Percentiles rank a stretch among this genome's conserved stretches.
phyloP scores from a whole-genome alignment of 2,329 filamentous ascomycete genomes.

The Fonsecaea multimorphosa region DNA sequence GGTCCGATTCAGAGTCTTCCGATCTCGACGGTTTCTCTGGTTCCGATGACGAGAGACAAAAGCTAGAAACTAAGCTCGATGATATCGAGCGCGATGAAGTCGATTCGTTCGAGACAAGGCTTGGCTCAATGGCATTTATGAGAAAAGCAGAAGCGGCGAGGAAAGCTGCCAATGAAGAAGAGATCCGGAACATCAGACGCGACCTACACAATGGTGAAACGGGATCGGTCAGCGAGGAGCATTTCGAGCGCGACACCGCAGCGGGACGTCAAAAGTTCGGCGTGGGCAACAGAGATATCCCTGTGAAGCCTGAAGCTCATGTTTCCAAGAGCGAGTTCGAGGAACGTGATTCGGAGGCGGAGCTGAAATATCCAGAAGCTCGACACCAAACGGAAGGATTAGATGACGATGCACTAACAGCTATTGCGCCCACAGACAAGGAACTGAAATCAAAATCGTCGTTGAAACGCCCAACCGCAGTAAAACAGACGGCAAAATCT shows the following conservation, averaged over 20 bases:
- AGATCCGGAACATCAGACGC: slow-evolving; percentile 70
- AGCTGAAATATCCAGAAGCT: slow-evolving; percentile 42
- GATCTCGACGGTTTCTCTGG: slow-evolving; percentile 70
- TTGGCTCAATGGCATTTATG: slow-evolving; percentile 94
- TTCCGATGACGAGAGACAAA: slow-evolving; percentile 58
- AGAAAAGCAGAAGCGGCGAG: slow-evolving; percentile 79
- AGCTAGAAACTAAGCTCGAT: slow-evolving; percentile 49
- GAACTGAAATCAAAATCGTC: background rate
- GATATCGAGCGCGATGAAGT: slow-evolving; percentile 47
- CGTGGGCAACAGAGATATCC: slow-evolving; percentile 33
- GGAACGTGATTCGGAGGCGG: slow-evolving; percentile 61
- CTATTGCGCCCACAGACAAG: background rate
- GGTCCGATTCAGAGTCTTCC: slow-evolving; percentile 64
- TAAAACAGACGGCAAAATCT: background rate
- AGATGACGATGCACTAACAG: slow-evolving; percentile 10
- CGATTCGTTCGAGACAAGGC: slow-evolving; percentile 63
- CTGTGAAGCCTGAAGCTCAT: slow-evolving; percentile 41
- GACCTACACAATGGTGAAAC: slow-evolving; percentile 71
- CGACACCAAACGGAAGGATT: slow-evolving; percentile 35
- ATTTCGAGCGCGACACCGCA: slow-evolving; percentile 60
- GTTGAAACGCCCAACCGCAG: background rate
- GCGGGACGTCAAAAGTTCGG: slow-evolving; percentile 66
- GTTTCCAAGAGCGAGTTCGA: slow-evolving; percentile 64
- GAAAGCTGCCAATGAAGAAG: slow-evolving; percentile 80
- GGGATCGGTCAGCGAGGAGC: slow-evolving; percentile 61